Percentiles rank a stretch among this genome's conserved stretches.
Conservation (phyloP, 495 filamentous ascomycete genomes). For the Talaromyces thailandensis region DNA sequence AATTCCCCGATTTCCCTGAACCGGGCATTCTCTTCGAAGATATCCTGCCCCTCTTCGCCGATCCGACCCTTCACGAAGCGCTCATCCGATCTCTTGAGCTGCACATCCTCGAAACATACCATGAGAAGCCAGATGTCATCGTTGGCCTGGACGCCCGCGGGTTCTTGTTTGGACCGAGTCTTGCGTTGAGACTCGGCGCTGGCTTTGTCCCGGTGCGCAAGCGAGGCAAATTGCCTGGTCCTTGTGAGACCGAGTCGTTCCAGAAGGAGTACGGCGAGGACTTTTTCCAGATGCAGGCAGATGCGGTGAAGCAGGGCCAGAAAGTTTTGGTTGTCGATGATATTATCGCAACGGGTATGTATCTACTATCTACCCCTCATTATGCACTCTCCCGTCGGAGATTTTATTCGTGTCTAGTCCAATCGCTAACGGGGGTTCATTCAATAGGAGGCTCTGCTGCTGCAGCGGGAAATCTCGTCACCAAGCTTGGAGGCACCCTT, state of each 20-base stretch:
- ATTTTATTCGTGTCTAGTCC: background rate
- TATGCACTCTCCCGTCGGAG: background rate
- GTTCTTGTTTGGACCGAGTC: conserved; percentile 87
- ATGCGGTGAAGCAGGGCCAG: conserved; percentile 76
- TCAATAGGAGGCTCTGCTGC: conserved; percentile 76
- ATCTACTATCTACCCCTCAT: background rate
- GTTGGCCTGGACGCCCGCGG: conserved; percentile 91
- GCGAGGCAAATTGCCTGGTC: conserved; percentile 90
- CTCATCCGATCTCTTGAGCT: conserved; percentile 84
- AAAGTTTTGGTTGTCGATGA: conserved; percentile 91
- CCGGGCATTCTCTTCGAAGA: conserved; percentile 96
- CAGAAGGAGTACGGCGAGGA: conserved; percentile 97
- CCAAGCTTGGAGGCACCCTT: conserved; percentile 73
- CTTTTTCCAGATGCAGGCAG: conserved; percentile 90
- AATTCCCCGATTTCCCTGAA: conserved; percentile 90
- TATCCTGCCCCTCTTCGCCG: conserved; percentile 92
- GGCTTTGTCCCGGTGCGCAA: conserved; percentile 93
- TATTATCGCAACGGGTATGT: conserved; percentile 93
- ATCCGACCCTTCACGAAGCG: conserved; percentile 60
- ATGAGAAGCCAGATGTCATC: conserved; percentile 72
- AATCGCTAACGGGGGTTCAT: conserved; percentile 11
- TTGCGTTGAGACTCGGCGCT: conserved; percentile 80
- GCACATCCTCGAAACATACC: conserved; percentile 51
- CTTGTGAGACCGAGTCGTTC: conserved; percentile 70
- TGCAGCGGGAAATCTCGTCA: conserved; percentile 78